phyloP scores from a whole-genome alignment of 225 moss, liverwort and hornwort species.

The Neckera pumila region DNA sequence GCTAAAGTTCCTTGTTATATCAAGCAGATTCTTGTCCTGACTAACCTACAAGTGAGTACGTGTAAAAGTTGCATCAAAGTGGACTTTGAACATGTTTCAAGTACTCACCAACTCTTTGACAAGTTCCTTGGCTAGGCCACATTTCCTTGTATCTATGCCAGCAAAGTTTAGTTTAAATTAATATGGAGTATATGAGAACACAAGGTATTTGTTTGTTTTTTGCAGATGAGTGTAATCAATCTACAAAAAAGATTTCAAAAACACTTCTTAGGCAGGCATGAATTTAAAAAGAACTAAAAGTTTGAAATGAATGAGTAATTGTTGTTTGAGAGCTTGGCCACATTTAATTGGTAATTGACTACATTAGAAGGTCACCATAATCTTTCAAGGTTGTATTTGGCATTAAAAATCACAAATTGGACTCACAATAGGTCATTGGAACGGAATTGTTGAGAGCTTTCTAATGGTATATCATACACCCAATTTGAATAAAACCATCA shows the following conservation, averaged over 20 bases:
- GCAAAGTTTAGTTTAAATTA: background rate
- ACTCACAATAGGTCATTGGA: background rate
- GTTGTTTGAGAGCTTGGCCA: background rate
- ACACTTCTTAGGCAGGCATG: background rate
- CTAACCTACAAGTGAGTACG: background rate
- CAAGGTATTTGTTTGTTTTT: background rate
- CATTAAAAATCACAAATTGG: background rate
- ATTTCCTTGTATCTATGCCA: background rate
- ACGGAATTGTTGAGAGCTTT: fast-evolving
- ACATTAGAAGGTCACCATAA: background rate
- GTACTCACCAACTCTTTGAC: background rate
- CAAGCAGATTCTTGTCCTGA: background rate
- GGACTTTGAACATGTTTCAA: background rate
- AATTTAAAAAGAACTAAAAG: background rate
- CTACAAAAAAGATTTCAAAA: fast-evolving
- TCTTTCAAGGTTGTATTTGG: background rate
- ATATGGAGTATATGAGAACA: background rate
- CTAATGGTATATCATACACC: background rate
- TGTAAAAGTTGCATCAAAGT: background rate
- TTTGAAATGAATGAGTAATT: background rate
- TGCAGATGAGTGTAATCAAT: background rate
- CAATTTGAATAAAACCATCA: background rate
- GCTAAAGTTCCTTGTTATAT: background rate
- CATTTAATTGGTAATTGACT: background rate
- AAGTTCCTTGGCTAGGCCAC: background rate